These are phyloP conservation scores for Ceratocystis lukuohia DNA, from an alignment of 2,329 filamentous ascomycete species.

Conservation along the genomic window DNA sequence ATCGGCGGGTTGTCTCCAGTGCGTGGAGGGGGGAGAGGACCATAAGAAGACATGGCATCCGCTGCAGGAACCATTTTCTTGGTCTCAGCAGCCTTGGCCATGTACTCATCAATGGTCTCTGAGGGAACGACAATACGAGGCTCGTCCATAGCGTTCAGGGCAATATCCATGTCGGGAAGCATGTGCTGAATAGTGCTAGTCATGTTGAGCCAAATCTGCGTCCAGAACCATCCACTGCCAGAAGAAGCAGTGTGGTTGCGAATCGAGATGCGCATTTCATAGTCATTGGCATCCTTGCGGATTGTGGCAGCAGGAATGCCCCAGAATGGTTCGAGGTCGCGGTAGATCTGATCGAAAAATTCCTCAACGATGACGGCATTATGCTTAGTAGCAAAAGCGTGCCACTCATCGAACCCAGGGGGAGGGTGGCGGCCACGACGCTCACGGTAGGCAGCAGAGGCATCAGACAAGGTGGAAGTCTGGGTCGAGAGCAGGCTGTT, in stretches of 20 bases:
- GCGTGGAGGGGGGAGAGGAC: conserved; percentile 29
- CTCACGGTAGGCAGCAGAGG: conserved; percentile 42
- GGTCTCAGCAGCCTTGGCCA: conserved; percentile 39
- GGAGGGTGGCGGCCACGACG: conserved; percentile 47
- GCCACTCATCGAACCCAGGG: conserved; percentile 50
- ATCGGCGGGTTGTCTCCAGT: conserved; percentile 27
- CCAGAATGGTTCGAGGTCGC: conserved; percentile 47
- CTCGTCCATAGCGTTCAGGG: conserved; percentile 55
- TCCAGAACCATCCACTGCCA: conserved; percentile 45
- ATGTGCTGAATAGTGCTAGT: conserved; percentile 39
- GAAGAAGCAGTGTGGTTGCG: conserved; percentile 40
- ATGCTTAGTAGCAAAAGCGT: conserved; percentile 37
- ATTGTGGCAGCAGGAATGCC: conserved; percentile 35
- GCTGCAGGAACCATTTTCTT: conserved; percentile 32
- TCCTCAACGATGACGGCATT: conserved; percentile 47
- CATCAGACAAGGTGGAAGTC: conserved; percentile 36
- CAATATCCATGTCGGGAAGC: conserved; percentile 54
- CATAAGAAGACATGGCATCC: conserved; percentile 34
- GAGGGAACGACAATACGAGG: conserved; percentile 50
- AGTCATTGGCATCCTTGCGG: conserved; percentile 40
- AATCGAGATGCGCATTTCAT: conserved; percentile 49
- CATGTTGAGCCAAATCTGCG: conserved; percentile 42
- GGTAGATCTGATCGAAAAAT: conserved; percentile 52
- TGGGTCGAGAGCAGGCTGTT: conserved; percentile 31
- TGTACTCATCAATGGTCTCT: conserved; percentile 44